These are phyloP conservation scores for Hyphodiscus sp. DNA, from an alignment of 2,329 filamentous ascomycete genomes.

Conservation along the genomic window DNA sequence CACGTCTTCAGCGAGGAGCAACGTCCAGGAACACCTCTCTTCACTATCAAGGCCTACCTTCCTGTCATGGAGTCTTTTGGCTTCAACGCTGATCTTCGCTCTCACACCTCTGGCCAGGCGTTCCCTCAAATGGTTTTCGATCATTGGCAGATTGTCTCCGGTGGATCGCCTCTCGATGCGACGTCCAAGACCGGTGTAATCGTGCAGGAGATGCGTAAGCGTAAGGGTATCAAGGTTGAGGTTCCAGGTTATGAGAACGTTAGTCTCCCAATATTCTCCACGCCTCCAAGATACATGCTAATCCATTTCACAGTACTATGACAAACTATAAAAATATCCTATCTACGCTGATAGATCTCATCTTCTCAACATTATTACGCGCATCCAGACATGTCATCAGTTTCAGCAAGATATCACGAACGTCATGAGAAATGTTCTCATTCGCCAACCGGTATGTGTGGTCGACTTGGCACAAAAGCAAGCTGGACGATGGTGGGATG, in stretches of 20 bases:
- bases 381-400: constrained; percentile 21
- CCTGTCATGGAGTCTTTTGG: constrained; percentile 97
- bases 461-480: constrained; percentile 21
- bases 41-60: constrained; percentile 98
- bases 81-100: constrained; percentile 96
- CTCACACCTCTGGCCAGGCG: constrained; percentile 89
- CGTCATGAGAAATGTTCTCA: constrained; percentile 18
- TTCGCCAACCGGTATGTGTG: constrained; percentile 15
- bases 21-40: constrained; percentile 95
- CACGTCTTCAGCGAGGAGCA: constrained; percentile 99
- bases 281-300: constrained; percentile 27
- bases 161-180: constrained; percentile 83
- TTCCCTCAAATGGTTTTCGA: constrained; percentile 99
- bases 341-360: constrained; percentile 27
- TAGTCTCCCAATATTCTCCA: constrained; percentile 42
- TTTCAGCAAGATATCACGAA: constrained; percentile 23
- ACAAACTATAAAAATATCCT: constrained; percentile 75
- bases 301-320: constrained; percentile 72
- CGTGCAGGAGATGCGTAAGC: constrained; percentile 89
- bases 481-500: constrained; percentile 21
- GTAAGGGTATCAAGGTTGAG: constrained; percentile 98
- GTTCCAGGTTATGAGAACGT: constrained; percentile 93
- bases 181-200: constrained; percentile 77
- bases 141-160: constrained; percentile 94
- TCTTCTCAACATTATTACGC: constrained; percentile 19